These are phyloP conservation scores for Agrocybe praecox DNA, from an alignment of 768 basidiomycete species.

Conservation along the genomic window DNA sequence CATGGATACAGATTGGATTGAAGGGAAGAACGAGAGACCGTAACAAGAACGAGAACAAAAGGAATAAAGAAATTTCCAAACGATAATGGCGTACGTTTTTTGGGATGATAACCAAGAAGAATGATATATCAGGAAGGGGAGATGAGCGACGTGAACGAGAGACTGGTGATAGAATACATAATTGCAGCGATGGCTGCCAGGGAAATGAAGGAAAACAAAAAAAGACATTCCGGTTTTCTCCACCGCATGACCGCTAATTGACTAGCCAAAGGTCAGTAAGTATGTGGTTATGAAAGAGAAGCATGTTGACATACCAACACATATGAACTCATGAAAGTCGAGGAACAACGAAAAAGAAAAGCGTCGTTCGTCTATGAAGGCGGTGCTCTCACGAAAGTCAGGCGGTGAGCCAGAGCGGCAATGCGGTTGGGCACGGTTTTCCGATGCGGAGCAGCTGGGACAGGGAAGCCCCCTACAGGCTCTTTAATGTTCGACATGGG, in stretches of 20 bases:
- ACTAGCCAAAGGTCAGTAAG: conserved; percentile 3
- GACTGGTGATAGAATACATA: background rate
- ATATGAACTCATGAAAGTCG: background rate
- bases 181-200: background rate
- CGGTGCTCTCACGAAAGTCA: conserved; percentile 19
- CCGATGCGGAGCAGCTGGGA: conserved; percentile 16
- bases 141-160: background rate
- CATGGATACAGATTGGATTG: background rate
- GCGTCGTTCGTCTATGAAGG: conserved; percentile 6
- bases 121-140: background rate
- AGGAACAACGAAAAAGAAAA: background rate
- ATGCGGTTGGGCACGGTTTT: conserved; percentile 23
- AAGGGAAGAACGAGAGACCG: background rate
- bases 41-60: background rate
- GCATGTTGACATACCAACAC: conserved; percentile 21
- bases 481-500: conserved; percentile 22
- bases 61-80: background rate
- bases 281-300: conserved; percentile 4
- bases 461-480: conserved; percentile 29
- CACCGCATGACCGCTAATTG: background rate
- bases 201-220: background rate
- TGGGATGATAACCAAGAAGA: background rate
- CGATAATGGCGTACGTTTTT: background rate
- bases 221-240: background rate
- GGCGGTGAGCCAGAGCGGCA: conserved; percentile 23